These are phyloP conservation scores for Candolleomyces efflorescens DNA, from an alignment of 768 basidiomycete genomes.

Conservation along the genomic window DNA sequence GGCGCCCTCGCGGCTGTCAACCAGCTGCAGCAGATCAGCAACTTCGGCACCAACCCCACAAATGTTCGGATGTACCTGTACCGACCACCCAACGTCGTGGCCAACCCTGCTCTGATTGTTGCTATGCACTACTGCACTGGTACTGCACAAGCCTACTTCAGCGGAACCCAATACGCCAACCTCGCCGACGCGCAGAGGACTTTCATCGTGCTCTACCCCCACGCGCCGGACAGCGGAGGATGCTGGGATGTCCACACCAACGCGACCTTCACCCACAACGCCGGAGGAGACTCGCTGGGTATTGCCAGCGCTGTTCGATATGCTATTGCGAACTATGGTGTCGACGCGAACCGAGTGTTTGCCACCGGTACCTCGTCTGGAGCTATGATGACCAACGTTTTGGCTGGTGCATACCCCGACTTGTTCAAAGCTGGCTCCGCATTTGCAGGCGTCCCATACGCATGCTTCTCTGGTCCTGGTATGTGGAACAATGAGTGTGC, in stretches of 20 bases:
- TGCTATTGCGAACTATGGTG: slow-evolving; percentile 44
- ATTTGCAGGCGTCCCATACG: slow-evolving; percentile 51
- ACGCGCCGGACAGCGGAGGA: slow-evolving; percentile 37
- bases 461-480: slow-evolving; percentile 46
- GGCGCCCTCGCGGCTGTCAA: slow-evolving; percentile 23
- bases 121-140: slow-evolving; percentile 53
- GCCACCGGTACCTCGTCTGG: slow-evolving; percentile 50
- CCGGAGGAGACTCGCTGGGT: slow-evolving; percentile 49
- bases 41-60: slow-evolving; percentile 52
- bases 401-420: slow-evolving; percentile 51
- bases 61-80: slow-evolving; percentile 46
- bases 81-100: slow-evolving; percentile 31
- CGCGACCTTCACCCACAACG: slow-evolving; percentile 51
- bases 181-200: slow-evolving; percentile 41
- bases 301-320: slow-evolving; percentile 45
- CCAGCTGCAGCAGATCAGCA: slow-evolving; percentile 35
- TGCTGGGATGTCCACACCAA: slow-evolving; percentile 53
- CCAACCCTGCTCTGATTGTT: slow-evolving; percentile 43
- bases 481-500: slow-evolving; percentile 48
- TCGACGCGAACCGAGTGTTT: slow-evolving; percentile 44
- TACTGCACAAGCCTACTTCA: slow-evolving; percentile 47
- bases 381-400: slow-evolving; percentile 59
- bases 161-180: slow-evolving; percentile 43
- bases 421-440: slow-evolving; percentile 45
- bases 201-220: slow-evolving; percentile 49